Conservation (phyloP, 306 rosid genomes). For the Quercus ilex region DNA sequence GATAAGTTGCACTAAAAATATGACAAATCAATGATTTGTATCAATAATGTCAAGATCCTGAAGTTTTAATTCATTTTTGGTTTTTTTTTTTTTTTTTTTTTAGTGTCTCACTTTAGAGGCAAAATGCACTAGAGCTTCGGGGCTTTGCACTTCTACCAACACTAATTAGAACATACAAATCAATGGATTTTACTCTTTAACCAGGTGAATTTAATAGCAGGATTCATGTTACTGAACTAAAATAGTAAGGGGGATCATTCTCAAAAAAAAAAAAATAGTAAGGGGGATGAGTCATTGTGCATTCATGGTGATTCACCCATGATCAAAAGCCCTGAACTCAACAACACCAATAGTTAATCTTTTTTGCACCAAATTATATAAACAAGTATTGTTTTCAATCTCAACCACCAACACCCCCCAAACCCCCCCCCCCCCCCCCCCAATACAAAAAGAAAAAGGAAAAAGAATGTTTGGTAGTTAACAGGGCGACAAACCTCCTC, state of each 20-base stretch:
- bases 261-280: too few relatives aligned
- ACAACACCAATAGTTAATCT: background rate
- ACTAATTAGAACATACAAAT: too few relatives aligned
- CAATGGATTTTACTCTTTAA: background rate
- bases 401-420: background rate
- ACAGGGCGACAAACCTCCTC: constrained; percentile 37
- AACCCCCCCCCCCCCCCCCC: background rate
- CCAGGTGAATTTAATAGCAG: background rate
- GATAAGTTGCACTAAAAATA: too few relatives aligned
- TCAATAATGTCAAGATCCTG: too few relatives aligned
- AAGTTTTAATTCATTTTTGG: too few relatives aligned
- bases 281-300: background rate
- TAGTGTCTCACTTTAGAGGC: too few relatives aligned
- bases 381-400: background rate
- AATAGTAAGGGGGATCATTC: background rate
- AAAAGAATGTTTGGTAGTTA: background rate
- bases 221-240: background rate
- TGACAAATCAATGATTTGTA: too few relatives aligned
- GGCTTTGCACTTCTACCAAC: too few relatives aligned
- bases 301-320: background rate
- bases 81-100: too few relatives aligned
- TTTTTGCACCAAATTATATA: background rate
- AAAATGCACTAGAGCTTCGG: too few relatives aligned
- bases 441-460: background rate
- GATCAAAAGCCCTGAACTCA: background rate